These are phyloP conservation scores for Onygenales sp. DNA, from an alignment of 2,329 filamentous ascomycete species.

Conservation along the genomic window DNA sequence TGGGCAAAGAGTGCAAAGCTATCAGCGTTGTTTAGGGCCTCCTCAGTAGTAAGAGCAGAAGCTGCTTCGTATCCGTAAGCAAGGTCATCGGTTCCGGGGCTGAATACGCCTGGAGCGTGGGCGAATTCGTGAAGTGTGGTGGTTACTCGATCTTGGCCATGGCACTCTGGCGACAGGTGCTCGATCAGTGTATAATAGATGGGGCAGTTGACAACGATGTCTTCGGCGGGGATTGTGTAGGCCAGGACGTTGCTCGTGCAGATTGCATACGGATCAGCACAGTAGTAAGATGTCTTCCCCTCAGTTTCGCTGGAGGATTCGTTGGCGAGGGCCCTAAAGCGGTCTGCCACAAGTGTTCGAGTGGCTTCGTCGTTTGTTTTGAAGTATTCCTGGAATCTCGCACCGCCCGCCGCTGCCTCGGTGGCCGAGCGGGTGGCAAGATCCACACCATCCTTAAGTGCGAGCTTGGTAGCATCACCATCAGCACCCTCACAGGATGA, in stretches of 20 bases:
- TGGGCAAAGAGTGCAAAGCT: slow-evolving; percentile 48
- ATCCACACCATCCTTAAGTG: slow-evolving; percentile 45
- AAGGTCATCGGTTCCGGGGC: slow-evolving; percentile 50
- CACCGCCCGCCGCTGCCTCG: slow-evolving; percentile 39
- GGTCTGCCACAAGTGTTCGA: slow-evolving; percentile 41
- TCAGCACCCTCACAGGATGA: slow-evolving; percentile 46
- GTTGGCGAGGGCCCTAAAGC: slow-evolving; percentile 42
- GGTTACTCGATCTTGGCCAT: slow-evolving; percentile 56
- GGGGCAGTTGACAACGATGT: slow-evolving; percentile 53
- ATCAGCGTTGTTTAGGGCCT: slow-evolving; percentile 57
- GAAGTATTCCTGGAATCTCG: slow-evolving; percentile 54
- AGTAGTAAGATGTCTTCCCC: slow-evolving; percentile 47
- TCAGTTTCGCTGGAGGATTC: slow-evolving; percentile 46
- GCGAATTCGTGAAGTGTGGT: slow-evolving; percentile 59
- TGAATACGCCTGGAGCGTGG: slow-evolving; percentile 46
- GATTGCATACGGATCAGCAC: slow-evolving; percentile 46
- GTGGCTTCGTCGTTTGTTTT: slow-evolving; percentile 43
- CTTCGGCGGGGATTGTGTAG: slow-evolving; percentile 48
- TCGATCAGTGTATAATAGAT: slow-evolving; percentile 46
- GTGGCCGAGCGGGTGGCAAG: slow-evolving; percentile 48
- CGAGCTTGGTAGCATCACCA: slow-evolving; percentile 37
- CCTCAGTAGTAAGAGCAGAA: slow-evolving; percentile 34
- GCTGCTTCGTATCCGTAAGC: slow-evolving; percentile 48
- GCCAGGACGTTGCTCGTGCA: slow-evolving; percentile 48
- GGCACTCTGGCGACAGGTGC: slow-evolving; percentile 43